Evolutionary conservation across 2,329 filamentous ascomycete species (phyloP).

Genomic region (Simplicillium aogashimaense): DNA sequence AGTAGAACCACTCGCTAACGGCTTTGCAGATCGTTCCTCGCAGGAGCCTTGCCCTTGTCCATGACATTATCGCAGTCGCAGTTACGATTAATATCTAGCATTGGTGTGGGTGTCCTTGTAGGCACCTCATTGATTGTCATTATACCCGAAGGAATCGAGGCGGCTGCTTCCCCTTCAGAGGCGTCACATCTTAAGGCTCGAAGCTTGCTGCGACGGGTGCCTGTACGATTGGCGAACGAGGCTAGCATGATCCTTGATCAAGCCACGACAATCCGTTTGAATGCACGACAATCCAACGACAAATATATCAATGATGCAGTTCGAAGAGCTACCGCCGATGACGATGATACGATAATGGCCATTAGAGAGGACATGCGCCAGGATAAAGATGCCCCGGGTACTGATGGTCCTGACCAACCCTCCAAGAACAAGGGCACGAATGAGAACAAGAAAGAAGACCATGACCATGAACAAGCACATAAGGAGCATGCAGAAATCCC

Average conservation of each 20-base stretch:
- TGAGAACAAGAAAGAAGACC: conserved; percentile 7
- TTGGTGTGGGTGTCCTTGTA: conserved; percentile 89
- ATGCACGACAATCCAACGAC: neutral
- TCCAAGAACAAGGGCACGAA: conserved; percentile 18
- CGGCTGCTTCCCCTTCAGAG: conserved; percentile 56
- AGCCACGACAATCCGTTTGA: neutral
- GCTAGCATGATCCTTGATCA: conserved; percentile 13
- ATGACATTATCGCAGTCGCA: conserved; percentile 81
- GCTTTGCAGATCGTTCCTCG: conserved; percentile 79
- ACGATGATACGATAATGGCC: conserved; percentile 6
- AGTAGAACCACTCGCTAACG: conserved; percentile 8
- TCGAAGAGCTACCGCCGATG: conserved; percentile 2
- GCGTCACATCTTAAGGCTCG: conserved; percentile 25
- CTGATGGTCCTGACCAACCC: conserved; percentile 8
- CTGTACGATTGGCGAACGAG: conserved; percentile 16
- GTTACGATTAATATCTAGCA: conserved; percentile 77
- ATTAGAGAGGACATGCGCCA: conserved; percentile 5
- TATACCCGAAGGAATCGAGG: conserved; percentile 92
- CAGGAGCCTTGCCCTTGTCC: conserved; percentile 81
- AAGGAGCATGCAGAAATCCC: conserved; percentile 39
- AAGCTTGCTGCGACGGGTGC: conserved; percentile 20
- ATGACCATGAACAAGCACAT: conserved; percentile 19
- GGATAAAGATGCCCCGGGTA: too few species aligned
- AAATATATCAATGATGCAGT: too few species aligned
- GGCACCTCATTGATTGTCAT: conserved; percentile 95